Conservation (phyloP, 164 flowering plant genomes). For the Vitis cinerea region DNA sequence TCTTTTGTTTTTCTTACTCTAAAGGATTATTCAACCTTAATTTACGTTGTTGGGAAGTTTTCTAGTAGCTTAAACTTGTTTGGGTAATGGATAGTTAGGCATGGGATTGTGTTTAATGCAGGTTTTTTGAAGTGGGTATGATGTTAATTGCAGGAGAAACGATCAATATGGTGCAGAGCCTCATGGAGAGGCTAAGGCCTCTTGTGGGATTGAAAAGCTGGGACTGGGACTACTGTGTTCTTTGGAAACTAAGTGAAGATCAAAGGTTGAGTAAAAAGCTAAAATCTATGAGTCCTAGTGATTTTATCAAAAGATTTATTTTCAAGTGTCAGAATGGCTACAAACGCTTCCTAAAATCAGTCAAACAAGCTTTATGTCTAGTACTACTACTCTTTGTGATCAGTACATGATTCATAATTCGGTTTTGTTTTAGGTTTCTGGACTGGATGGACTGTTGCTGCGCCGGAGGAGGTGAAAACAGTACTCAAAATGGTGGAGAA, state of each 20-base stretch:
- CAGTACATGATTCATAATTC: background rate
- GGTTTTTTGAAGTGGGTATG: background rate
- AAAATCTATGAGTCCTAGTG: background rate
- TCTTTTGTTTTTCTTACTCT: constrained; percentile 7
- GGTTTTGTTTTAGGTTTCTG: constrained; percentile 37
- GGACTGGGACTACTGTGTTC: constrained; percentile 86
- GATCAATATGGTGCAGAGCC: constrained; percentile 31
- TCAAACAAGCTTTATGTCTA: too few relatives aligned
- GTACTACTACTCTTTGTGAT: too few relatives aligned
- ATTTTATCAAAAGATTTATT: too few relatives aligned
- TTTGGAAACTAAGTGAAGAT: constrained; percentile 75
- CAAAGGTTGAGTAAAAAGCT: constrained; percentile 47
- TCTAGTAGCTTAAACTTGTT: background rate
- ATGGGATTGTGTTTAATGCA: background rate
- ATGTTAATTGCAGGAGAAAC: constrained; percentile 18
- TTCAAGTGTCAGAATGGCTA: too few relatives aligned
- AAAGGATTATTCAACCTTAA: background rate
- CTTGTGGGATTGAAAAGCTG: constrained; percentile 60
- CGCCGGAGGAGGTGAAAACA: constrained; percentile 49
- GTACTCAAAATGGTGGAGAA: constrained; percentile 28
- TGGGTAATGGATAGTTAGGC: too few relatives aligned
- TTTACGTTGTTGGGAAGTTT: background rate
- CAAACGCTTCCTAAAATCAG: too few relatives aligned
- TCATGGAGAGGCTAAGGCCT: constrained; percentile 64
- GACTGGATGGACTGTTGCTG: constrained; percentile 82